phyloP scores from a whole-genome alignment of 805 yeast species.

The Clavispora asparagi region DNA sequence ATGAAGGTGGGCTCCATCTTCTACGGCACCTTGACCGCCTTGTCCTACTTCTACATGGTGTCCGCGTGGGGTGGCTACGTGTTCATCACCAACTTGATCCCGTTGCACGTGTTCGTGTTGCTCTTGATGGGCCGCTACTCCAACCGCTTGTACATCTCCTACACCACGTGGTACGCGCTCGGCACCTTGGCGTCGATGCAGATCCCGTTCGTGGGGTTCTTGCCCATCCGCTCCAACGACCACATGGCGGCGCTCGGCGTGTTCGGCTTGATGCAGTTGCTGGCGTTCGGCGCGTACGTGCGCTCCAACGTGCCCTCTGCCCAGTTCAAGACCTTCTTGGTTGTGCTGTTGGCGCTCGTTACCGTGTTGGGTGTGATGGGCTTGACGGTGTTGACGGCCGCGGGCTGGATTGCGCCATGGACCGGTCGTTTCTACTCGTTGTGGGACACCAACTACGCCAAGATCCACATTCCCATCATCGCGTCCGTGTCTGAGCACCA shows the following conservation, averaged over 20 bases:
- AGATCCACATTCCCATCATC: slow-evolving; percentile 95
- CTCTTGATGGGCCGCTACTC: slow-evolving; percentile 92
- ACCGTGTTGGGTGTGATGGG: slow-evolving; percentile 63
- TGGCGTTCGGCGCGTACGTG: slow-evolving; percentile 78
- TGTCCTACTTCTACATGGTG: slow-evolving; percentile 96
- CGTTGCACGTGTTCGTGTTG: slow-evolving; percentile 87
- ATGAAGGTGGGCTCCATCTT: slow-evolving; percentile 85
- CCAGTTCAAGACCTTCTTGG: slow-evolving; percentile 67
- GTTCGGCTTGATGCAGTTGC: slow-evolving; percentile 89
- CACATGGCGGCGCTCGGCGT: slow-evolving; percentile 99
- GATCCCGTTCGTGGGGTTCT: slow-evolving; percentile 96
- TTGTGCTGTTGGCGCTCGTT: slow-evolving; percentile 53
- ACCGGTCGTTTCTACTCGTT: slow-evolving; percentile 97
- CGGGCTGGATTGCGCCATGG: slow-evolving; percentile 98
- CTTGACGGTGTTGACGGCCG: slow-evolving; percentile 72
- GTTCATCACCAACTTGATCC: slow-evolving; percentile 95
- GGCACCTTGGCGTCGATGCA: slow-evolving; percentile 99
- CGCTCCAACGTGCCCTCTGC: slow-evolving; percentile 65
- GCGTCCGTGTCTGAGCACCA: slow-evolving; percentile 99
- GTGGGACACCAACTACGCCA: slow-evolving; percentile 98
- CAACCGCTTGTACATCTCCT: slow-evolving; percentile 78
- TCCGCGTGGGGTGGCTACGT: slow-evolving; percentile 99
- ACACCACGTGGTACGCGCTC: slow-evolving; percentile 93
- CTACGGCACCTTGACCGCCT: slow-evolving; percentile 77
- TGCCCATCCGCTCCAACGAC: slow-evolving; percentile 95